A percentile compares a stretch with the other conserved stretches of the same genome.
Evolutionary conservation across 352 stramenopile species (phyloP).

Genomic region (Phytophthora sojae): DNA sequence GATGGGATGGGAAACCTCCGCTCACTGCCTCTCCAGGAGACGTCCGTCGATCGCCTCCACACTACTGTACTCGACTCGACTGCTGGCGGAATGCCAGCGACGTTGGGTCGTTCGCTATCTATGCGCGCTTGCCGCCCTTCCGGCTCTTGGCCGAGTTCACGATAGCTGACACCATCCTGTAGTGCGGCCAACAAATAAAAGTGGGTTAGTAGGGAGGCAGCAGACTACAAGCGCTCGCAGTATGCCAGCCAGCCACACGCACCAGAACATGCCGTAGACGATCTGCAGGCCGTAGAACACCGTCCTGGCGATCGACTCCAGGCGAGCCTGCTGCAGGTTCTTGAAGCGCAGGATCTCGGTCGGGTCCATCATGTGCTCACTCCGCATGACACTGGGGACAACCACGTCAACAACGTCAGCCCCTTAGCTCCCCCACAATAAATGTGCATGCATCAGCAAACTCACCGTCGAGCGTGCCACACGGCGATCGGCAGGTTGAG

Average conservation of each 20-base stretch:
- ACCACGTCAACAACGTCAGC: background rate
- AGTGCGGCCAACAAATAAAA: background rate
- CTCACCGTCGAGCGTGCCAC: conserved; percentile 77
- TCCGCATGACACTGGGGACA: conserved; percentile 61
- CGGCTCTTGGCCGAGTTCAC: conserved; percentile 70
- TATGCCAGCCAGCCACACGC: conserved; percentile 13
- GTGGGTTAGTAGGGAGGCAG: background rate
- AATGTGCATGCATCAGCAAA: background rate
- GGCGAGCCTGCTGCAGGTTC: conserved; percentile 78
- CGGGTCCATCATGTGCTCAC: conserved; percentile 86
- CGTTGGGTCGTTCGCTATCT: conserved; percentile 17
- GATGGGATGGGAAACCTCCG: background rate
- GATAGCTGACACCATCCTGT: conserved; percentile 89
- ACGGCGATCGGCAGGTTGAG: conserved; percentile 83
- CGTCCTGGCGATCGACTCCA: conserved; percentile 85
- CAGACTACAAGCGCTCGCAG: background rate
- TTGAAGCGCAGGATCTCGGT: conserved; percentile 91
- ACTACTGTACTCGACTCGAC: background rate
- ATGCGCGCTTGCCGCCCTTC: conserved; percentile 48
- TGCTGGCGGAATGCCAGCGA: conserved; percentile 6
- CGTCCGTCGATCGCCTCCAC: background rate
- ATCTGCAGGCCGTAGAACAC: conserved; percentile 91
- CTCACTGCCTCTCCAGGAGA: background rate
- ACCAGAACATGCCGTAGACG: conserved; percentile 92
- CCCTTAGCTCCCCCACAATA: no score